A percentile compares a stretch with the other conserved stretches of the same genome.
Conservation (phyloP, 768 basidiomycete genomes). For the Punctularia strigosozonata region DNA sequence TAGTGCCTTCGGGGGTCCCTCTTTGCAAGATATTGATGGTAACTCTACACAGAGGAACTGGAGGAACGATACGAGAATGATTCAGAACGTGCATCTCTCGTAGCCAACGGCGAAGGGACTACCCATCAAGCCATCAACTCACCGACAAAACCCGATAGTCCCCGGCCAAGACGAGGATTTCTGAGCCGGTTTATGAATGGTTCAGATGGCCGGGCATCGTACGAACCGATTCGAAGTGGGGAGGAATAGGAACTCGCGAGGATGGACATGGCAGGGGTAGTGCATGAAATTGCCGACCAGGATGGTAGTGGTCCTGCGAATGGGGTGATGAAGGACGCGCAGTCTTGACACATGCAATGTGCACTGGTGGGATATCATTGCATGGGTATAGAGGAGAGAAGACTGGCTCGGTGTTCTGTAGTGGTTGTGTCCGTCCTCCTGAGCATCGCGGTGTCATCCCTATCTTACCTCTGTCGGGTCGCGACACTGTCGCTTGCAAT, state of each 20-base stretch:
- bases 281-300: constrained; percentile 16
- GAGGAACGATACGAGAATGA: constrained; percentile 59
- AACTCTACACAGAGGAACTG: constrained; percentile 22
- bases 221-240: constrained; percentile 33
- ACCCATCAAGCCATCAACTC: constrained; percentile 24
- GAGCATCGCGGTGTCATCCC: not conserved
- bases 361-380: not conserved
- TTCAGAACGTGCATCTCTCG: constrained; percentile 47
- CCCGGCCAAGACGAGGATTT: constrained; percentile 26
- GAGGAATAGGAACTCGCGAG: constrained; percentile 50
- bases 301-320: constrained; percentile 1
- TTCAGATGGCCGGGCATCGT: constrained; percentile 24
- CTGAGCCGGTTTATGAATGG: constrained; percentile 38
- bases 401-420: not conserved
- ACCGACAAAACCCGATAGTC: constrained; percentile 13
- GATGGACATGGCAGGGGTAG: constrained; percentile 26
- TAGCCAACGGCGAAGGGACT: constrained; percentile 26
- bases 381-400: not conserved
- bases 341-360: not conserved
- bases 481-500: no score
- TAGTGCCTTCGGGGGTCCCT: constrained; percentile 2
- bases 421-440: not conserved
- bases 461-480: no score
- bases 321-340: not conserved
- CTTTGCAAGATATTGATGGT: not conserved